phyloP scores from a whole-genome alignment of 768 basidiomycete genomes.

The Russula foetens region DNA sequence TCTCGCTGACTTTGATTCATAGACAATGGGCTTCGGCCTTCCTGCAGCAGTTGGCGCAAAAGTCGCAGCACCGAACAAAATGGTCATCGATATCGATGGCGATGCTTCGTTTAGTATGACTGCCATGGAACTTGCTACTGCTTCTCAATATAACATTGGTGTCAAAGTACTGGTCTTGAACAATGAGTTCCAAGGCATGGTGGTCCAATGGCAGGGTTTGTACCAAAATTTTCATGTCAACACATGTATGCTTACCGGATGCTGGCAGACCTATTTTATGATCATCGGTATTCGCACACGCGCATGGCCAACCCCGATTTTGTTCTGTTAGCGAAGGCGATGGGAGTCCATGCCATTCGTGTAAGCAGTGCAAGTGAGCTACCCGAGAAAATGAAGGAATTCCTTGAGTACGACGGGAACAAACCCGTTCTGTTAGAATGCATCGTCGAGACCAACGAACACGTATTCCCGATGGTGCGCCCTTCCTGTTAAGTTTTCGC shows the following conservation, averaged over 20 bases:
- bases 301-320: slow-evolving; percentile 95
- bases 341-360: slow-evolving; percentile 88
- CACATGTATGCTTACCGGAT: background rate
- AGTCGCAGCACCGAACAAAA: slow-evolving; percentile 89
- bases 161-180: slow-evolving; percentile 91
- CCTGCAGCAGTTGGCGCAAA: slow-evolving; percentile 95
- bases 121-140: slow-evolving; percentile 97
- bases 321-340: slow-evolving; percentile 77
- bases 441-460: slow-evolving; percentile 72
- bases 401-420: slow-evolving; percentile 85
- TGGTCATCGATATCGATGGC: slow-evolving; percentile 93
- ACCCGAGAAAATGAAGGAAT: slow-evolving; percentile 96
- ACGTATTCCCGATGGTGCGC: slow-evolving; percentile 85
- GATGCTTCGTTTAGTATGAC: slow-evolving; percentile 99
- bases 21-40: slow-evolving; percentile 99
- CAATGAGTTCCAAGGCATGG: slow-evolving; percentile 99
- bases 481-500: background rate
- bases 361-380: slow-evolving; percentile 65
- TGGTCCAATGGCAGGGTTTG: slow-evolving; percentile 95
- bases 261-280: slow-evolving; percentile 82
- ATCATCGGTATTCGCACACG: slow-evolving; percentile 94
- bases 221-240: background rate
- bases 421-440: slow-evolving; percentile 92
- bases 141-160: slow-evolving; percentile 84
- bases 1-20: background rate